Base-by-base conservation (phyloP, 768 basidiomycete species). In the Lactifluus rugatus region DNA sequence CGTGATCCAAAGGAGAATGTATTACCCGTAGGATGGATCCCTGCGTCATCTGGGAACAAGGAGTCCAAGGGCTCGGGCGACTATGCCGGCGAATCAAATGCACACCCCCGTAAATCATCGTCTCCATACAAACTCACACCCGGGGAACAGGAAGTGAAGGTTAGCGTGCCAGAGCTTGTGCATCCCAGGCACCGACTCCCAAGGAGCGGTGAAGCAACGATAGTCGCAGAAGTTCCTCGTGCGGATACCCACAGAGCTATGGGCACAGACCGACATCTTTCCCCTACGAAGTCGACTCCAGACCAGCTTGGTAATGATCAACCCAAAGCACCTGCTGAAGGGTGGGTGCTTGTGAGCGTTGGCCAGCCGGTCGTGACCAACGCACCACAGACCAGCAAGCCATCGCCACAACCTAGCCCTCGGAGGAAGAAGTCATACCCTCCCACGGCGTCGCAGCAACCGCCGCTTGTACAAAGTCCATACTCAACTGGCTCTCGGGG, bases 331-430 rank as follows among this genome's bases (percentile, higher is more conserved):
- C 72, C 45, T 76, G 78, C 16, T 72, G 80, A 64, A 26, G 83
- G 83, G 25, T 85, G 83, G 83, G 83, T 85, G 2, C 71, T 85
- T 25, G 79, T 85, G 37, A 84, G 82, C 52, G 78, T 84, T 16
- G 82, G 75, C 31, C 70, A 71, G 25, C 23, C 61, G 3, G 45
- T 26, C 39, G 61, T 17, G 42, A 25, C 47, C 10, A 11, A 70
- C 69, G 50, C 73, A 70, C 45, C 57, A 51, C 52, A 31, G 21
- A 36, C 3, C 13, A 25, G 39, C 36, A 47, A 37, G 5, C 48
- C 48, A 13, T 11, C 46, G 21, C 34, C 52, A 44, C 48, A 49
- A 45, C 48, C 26, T 26, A 26, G 5, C 37, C 45, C 51, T 26
- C 42, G 34, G 45, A 56, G 54, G 45, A 62, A 59, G 48, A 52